phyloP scores from a whole-genome alignment of 2,329 filamentous ascomycete species.

The Colletotrichum sp. region DNA sequence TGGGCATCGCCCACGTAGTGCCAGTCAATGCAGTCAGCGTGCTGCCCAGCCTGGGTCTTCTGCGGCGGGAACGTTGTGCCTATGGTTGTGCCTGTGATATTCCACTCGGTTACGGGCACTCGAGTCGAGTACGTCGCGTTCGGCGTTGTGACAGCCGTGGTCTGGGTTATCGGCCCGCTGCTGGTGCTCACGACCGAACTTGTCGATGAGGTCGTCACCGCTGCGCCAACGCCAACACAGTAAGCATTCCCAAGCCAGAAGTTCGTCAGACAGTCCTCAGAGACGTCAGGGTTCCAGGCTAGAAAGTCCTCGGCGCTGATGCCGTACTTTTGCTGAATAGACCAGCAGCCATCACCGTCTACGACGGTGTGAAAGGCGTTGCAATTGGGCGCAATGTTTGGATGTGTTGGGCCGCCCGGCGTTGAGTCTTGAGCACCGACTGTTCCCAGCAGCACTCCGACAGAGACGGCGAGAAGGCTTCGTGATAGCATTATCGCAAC shows the following conservation, averaged over 20 bases:
- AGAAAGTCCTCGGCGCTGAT: conserved; percentile 30
- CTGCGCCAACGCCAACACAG: neutral
- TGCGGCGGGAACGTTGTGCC: conserved; percentile 22
- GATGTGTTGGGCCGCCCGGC: neutral
- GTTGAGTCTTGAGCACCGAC: neutral
- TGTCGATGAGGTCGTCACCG: neutral
- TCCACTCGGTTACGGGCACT: neutral
- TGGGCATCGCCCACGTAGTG: conserved; percentile 1
- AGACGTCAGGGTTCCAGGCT: conserved; percentile 31
- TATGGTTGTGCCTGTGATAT: neutral
- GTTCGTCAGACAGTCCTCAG: conserved; percentile 29
- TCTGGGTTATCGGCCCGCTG: neutral
- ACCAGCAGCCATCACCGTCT: conserved; percentile 22
- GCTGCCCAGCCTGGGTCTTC: conserved; percentile 24
- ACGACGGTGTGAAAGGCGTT: conserved; percentile 22
- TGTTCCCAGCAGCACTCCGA: neutral
- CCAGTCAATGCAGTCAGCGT: conserved; percentile 20
- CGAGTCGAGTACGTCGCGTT: neutral
- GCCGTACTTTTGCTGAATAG: conserved; percentile 18
- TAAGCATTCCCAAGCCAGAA: conserved; percentile 21
- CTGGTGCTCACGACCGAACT: neutral
- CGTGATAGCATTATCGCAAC: neutral
- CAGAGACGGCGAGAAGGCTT: neutral
- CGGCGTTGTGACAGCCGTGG: neutral
- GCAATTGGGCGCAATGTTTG: conserved; percentile 14